These are phyloP conservation scores for Mikania micrantha DNA, from an alignment of 129 eudicot species.

Conservation along the genomic window DNA sequence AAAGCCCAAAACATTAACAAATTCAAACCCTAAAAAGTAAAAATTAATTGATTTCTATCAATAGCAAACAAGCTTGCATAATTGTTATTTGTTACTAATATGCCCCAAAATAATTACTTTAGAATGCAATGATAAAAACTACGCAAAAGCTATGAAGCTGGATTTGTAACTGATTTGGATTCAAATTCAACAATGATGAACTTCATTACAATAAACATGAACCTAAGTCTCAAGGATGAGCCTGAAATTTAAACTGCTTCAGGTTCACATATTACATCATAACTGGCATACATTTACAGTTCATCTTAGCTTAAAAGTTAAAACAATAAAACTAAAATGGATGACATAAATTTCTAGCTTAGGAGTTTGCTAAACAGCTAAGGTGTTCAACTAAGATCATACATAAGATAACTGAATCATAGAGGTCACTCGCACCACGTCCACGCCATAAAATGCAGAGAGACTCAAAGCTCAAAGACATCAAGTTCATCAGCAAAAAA, in stretches of 20 bases:
- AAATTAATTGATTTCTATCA: neutral
- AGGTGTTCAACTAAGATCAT: neutral
- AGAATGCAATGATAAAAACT: neutral
- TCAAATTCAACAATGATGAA: neutral
- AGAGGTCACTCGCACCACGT: slow-evolving; percentile 5
- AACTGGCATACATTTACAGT: neutral
- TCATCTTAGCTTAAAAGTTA: neutral
- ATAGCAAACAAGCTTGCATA: slow-evolving; percentile 6
- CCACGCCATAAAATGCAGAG: slow-evolving; percentile 8
- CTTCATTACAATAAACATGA: neutral
- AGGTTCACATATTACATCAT: neutral
- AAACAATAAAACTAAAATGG: too few species aligned
- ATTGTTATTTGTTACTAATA: neutral
- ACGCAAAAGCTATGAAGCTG: slow-evolving; percentile 4
- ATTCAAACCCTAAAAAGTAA: neutral
- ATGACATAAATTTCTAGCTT: neutral
- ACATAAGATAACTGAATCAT: neutral
- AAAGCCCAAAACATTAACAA: neutral
- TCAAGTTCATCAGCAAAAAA: slow-evolving; percentile 9
- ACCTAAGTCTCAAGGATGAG: neutral
- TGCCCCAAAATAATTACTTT: neutral
- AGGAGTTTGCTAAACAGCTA: neutral
- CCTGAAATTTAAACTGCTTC: neutral
- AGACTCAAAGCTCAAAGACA: slow-evolving; percentile 10
- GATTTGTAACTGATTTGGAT: neutral